Base-by-base conservation (phyloP, 2,329 filamentous ascomycete species). In the Pestalotiopsis sp. region DNA sequence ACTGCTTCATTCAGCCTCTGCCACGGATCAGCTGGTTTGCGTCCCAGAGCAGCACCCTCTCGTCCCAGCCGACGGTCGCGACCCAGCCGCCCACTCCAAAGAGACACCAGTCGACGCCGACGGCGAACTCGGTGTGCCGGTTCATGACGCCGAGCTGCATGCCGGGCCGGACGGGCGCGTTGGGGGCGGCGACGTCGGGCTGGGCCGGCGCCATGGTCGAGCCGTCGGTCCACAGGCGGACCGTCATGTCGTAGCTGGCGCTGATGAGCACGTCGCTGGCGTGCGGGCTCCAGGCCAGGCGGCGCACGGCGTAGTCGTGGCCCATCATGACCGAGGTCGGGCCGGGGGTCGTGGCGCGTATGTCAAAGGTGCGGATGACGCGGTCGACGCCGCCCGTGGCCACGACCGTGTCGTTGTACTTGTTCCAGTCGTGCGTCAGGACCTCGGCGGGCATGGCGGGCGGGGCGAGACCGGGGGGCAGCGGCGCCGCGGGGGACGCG, bases 371-470 rank as follows among this genome's bases (percentile, higher is more conserved):
- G 61, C 96, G 90, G 69, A 99, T 91, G 20, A 91, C 82, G 66
- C 92, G 88, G 79, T 99, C 96, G 3, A 98, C 96, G 66, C 96
- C 95, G 1, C 89, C 96, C 0, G 94, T 94, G 0, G 96, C 96
- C 66, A 99, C 83, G 30, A 98, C 85, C 0, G 90, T 91, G 72
- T 94, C 89, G 52, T 92, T 88, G 81, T 99, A 99, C 81, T 99
- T 99, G 83, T 99, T 99, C 96, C 96, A 99, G 80, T 99, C 96
- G 80, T 98, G 96, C 0, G 94, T 97, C 39, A 99, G 86, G 48
- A 93, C 89, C 83, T 99, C 96, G 10, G 89, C 86, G 0, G 94
- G 94, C n/a, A 89, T 80, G 40, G 81, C 77, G 35, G 80, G 81
- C 63, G 75, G 78, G 65, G 70, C 74, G 72, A 74, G 64, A 1